Conservation (phyloP, 805 yeast species). For the Zygoascus ofunaensis region DNA sequence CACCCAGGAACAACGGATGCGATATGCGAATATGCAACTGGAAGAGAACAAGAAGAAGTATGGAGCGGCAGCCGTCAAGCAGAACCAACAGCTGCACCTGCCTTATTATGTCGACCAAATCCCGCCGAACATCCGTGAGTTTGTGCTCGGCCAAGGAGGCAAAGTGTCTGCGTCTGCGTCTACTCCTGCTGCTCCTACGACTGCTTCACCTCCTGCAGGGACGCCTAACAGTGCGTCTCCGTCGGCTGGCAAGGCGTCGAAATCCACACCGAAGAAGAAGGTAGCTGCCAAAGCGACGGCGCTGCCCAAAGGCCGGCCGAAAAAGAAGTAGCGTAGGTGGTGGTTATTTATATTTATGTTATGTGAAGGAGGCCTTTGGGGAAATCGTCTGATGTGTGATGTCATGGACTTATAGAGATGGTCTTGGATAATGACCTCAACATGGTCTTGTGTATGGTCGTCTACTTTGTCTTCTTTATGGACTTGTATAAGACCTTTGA, state of each 20-base stretch:
- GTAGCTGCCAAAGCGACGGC: neutral
- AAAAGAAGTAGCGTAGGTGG: constrained; percentile 2
- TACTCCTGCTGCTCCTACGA: constrained; percentile 3
- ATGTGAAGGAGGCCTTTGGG: no score
- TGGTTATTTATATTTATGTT: no score
- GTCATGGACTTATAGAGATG: no score
- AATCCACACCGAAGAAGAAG: constrained; percentile 2
- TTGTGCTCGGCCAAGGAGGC: constrained; percentile 4
- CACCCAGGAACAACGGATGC: constrained; percentile 2
- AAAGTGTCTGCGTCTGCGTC: neutral
- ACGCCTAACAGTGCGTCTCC: neutral
- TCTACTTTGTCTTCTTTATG: no score
- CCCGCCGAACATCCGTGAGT: neutral
- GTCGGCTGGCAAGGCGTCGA: constrained; percentile 2
- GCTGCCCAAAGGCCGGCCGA: constrained; percentile 8
- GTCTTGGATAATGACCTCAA: no score
- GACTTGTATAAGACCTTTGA: no score
- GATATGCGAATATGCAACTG: constrained; percentile 1
- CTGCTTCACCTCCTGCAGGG: constrained; percentile 3
- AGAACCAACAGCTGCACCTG: neutral
- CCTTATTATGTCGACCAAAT: constrained; percentile 3
- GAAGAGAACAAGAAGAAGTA: constrained; percentile 1
- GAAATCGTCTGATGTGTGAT: no score
- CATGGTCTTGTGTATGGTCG: no score
- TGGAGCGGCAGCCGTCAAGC: neutral